Conservation (phyloP, 495 filamentous ascomycete genomes). For the Trichocladium antarcticum region DNA sequence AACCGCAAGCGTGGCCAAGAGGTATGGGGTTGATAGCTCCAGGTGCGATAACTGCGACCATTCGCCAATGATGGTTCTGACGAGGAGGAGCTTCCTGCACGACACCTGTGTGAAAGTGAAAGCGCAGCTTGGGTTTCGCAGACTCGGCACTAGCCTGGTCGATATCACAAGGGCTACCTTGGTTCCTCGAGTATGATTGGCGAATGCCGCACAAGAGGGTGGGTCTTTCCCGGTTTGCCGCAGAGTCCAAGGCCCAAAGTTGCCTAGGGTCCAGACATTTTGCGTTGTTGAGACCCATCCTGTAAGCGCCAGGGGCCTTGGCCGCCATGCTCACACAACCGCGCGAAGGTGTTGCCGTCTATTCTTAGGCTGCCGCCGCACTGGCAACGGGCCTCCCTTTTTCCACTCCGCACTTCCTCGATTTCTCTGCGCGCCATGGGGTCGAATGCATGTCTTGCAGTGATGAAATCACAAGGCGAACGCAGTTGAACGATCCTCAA, state of each 20-base stretch:
- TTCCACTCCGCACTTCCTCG: neutral
- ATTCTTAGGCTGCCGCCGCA: conserved; percentile 10
- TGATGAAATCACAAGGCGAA: neutral
- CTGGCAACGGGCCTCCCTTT: neutral
- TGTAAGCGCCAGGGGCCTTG: conserved; percentile 18
- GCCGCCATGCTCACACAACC: neutral
- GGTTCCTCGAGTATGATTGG: neutral
- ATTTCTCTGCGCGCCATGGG: neutral
- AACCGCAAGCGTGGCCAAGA: neutral
- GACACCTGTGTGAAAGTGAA: neutral
- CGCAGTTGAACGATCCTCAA: neutral
- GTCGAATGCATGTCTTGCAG: neutral
- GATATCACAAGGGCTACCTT: neutral
- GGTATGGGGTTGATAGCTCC: neutral
- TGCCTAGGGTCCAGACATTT: conserved; percentile 8
- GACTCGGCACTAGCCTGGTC: neutral
- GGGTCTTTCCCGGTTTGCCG: too few species aligned
- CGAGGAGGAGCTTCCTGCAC: neutral
- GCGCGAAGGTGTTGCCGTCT: neutral
- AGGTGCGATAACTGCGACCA: neutral
- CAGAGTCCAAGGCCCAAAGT: conserved; percentile 1
- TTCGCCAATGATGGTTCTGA: conserved; percentile 3
- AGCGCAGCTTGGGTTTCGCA: neutral
- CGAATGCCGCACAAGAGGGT: neutral
- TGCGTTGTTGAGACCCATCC: neutral